Conservation (phyloP, 768 basidiomycete species). For the Mycena filopes region DNA sequence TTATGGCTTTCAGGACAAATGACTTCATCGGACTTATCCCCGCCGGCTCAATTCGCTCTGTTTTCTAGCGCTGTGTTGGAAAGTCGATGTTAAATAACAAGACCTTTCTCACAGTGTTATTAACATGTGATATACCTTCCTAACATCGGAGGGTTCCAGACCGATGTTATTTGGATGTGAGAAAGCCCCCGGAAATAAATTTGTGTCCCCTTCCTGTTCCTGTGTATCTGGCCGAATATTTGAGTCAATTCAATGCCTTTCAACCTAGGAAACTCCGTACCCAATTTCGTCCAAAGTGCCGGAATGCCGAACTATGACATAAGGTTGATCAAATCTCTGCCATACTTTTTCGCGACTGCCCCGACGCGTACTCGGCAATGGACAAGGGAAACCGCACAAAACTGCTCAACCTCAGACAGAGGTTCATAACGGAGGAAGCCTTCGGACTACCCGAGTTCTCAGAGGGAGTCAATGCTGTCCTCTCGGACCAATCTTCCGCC, state of each 20-base stretch:
- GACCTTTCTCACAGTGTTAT: slow-evolving; percentile 1
- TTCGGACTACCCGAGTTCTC: neutral
- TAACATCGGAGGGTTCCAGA: neutral
- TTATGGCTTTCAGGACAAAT: too few species aligned
- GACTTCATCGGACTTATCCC: too few species aligned
- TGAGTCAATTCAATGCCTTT: too few species aligned
- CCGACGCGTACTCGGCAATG: neutral
- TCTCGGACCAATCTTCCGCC: neutral
- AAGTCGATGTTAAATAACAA: neutral
- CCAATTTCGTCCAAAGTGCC: too few species aligned
- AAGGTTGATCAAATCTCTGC: neutral
- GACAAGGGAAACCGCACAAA: neutral
- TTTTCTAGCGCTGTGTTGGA: slow-evolving; percentile 1
- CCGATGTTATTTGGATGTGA: too few species aligned
- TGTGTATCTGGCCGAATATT: too few species aligned
- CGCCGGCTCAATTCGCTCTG: too few species aligned
- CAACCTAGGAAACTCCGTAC: too few species aligned
- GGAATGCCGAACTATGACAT: neutral
- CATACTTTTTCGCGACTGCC: neutral
- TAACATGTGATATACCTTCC: slow-evolving; percentile 5
- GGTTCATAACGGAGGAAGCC: neutral
- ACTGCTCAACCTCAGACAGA: neutral
- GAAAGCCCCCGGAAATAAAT: too few species aligned
- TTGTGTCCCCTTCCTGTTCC: too few species aligned
- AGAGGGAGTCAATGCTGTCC: neutral